These are phyloP conservation scores for Mortierella hygrophila DNA, from an alignment of 192 early-diverging fungal genomes.

Conservation along the genomic window DNA sequence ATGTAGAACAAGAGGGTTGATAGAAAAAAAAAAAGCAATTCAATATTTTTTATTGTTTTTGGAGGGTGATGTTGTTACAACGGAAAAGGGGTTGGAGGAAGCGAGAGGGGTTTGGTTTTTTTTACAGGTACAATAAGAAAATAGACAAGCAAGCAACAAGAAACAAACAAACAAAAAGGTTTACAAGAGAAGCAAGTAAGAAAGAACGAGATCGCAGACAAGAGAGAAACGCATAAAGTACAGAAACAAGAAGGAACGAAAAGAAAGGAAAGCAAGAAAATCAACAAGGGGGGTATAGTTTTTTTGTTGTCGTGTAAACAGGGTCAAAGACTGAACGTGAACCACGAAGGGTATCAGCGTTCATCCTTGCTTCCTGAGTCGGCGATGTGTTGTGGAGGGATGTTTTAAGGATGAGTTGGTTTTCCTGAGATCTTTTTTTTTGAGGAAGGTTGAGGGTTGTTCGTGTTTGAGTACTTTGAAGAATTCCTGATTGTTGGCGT, in stretches of 20 bases:
- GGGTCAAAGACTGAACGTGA: background rate
- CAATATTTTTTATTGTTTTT: conserved; percentile 7
- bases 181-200: background rate
- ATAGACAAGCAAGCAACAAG: background rate
- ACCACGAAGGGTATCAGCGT: background rate
- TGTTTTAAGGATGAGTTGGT: background rate
- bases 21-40: too few species aligned
- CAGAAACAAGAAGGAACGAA: conserved; percentile 1
- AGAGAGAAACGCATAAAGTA: background rate
- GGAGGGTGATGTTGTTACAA: background rate
- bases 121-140: background rate
- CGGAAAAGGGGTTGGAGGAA: background rate
- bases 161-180: background rate
- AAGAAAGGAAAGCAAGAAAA: background rate
- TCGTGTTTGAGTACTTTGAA: background rate
- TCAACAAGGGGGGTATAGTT: conserved; percentile 2
- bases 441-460: background rate
- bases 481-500: background rate
- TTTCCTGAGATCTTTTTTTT: background rate
- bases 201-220: background rate
- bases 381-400: background rate
- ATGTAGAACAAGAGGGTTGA: too few species aligned
- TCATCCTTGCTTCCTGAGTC: background rate
- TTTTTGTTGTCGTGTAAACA: background rate
- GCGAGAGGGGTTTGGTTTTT: background rate